These are phyloP conservation scores for Cutaneotrichosporon sp. DNA, from an alignment of 1,284 basidiomycete species.

Conservation along the genomic window DNA sequence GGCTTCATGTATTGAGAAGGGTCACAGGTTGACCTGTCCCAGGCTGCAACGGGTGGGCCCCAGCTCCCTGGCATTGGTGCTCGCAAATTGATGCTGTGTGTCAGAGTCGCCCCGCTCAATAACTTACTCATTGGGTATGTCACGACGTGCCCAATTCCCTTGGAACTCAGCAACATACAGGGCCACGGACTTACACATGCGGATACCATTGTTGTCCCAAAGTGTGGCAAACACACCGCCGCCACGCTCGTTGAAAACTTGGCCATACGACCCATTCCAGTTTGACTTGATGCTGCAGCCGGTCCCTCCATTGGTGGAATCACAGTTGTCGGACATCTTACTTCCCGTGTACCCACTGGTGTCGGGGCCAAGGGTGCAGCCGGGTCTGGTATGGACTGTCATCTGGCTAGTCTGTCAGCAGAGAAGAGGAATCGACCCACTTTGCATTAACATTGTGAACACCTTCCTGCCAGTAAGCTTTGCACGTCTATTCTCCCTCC, in stretches of 20 bases:
- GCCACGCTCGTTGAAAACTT: slow-evolving; percentile 59
- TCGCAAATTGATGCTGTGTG: slow-evolving; percentile 51
- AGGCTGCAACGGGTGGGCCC: slow-evolving; percentile 64
- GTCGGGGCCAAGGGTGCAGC: slow-evolving; percentile 33
- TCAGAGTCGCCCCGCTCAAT: too few species aligned
- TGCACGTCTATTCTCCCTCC: too few species aligned
- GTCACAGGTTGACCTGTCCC: slow-evolving; percentile 59
- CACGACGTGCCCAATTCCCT: slow-evolving; percentile 61
- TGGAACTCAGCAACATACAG: neutral
- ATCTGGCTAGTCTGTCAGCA: slow-evolving; percentile 28
- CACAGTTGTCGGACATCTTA: slow-evolving; percentile 22
- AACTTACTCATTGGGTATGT: slow-evolving; percentile 60
- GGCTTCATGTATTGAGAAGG: slow-evolving; percentile 62
- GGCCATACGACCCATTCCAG: slow-evolving; percentile 59
- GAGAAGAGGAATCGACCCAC: slow-evolving; percentile 22
- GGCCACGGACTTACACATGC: slow-evolving; percentile 54
- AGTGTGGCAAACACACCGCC: slow-evolving; percentile 74
- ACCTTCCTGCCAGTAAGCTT: slow-evolving; percentile 32
- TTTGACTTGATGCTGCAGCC: slow-evolving; percentile 64
- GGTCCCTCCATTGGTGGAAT: slow-evolving; percentile 52
- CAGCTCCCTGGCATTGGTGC: slow-evolving; percentile 61
- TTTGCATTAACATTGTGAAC: slow-evolving; percentile 37
- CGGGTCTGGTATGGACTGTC: slow-evolving; percentile 40
- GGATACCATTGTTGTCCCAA: slow-evolving; percentile 64
- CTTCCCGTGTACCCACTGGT: slow-evolving; percentile 29